Base-by-base conservation (phyloP, 2,329 filamentous ascomycete species). In the Blumeriella jaapii region DNA sequence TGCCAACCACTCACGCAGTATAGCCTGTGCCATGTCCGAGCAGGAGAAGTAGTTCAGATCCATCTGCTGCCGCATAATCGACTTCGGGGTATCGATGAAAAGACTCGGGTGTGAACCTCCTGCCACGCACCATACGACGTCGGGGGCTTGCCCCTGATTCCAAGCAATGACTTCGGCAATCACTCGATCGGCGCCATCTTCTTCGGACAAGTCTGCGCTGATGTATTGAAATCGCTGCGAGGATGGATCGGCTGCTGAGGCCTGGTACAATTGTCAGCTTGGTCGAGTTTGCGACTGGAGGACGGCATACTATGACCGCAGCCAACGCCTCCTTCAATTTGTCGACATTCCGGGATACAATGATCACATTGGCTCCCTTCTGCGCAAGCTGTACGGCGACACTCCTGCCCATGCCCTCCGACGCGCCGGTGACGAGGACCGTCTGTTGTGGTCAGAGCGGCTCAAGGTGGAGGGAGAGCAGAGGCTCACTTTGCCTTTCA, bases 121-220 rank as follows among this genome's bases (percentile, higher is more conserved):
- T 3, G 89, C 89, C 32, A 86, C 71, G 55, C 84, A 87, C 86
- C 91, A 96, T 20, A 96, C 82, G 38, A 95, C 69, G 55, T 96
- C 89, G 0, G 84, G 83, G 17, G 77, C 59, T 15, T 63, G 57
- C 36, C 72, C 76, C 45, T 76, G 63, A 61, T 95, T 95, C 86
- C 86, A 94, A 14, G 65, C 59, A 2, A 72, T 81, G 29, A 78
- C 78, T 57, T 93, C 76, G 23, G 67, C 63, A 34, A 96, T 61
- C 24, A 94, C 65, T 25, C 74, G 65, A 3, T 65, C 63, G 32
- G 83, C 83, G 53, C 87, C 87, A 39, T 72, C 65, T 33, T 76
- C 64, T 36, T 70, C 62, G 10, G 79, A 77, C 20, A 95, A 74
- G 59, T 98, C 89, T 46, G 85, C 86, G 45, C 77, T 74, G 55